Conservation (phyloP, 495 filamentous ascomycete species). For the Venustampulla echinocandica region DNA sequence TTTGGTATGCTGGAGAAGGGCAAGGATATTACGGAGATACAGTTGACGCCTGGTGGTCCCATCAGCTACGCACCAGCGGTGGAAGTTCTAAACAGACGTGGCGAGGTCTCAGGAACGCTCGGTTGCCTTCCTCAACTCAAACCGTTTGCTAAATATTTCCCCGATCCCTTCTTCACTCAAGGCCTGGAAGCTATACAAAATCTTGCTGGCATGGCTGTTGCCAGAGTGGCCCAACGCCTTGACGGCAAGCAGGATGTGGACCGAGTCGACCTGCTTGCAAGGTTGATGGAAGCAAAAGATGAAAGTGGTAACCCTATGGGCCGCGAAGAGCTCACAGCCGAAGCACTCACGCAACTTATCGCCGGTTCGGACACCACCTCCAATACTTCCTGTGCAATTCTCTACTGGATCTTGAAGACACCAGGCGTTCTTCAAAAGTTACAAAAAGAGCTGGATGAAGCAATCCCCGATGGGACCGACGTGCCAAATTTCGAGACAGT, state of each 20-base stretch:
- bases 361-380: slow-evolving; percentile 85
- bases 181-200: slow-evolving; percentile 56
- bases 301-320: slow-evolving; percentile 64
- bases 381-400: slow-evolving; percentile 80
- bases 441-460: slow-evolving; percentile 62
- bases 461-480: slow-evolving; percentile 47
- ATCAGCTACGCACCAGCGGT: slow-evolving; percentile 57
- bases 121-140: slow-evolving; percentile 53
- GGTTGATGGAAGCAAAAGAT: slow-evolving; percentile 82
- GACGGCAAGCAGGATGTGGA: slow-evolving; percentile 50
- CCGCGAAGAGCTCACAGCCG: slow-evolving; percentile 73
- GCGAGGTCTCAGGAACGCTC: slow-evolving; percentile 57
- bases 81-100: slow-evolving; percentile 60
- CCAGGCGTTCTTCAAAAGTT: slow-evolving; percentile 64
- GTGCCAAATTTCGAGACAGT: slow-evolving; percentile 67
- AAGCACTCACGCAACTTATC: slow-evolving; percentile 84
- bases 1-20: slow-evolving; percentile 56
- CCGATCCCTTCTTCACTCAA: slow-evolving; percentile 58
- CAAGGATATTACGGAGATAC: slow-evolving; percentile 48
- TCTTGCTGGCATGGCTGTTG: slow-evolving; percentile 68
- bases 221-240: slow-evolving; percentile 66
- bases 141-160: slow-evolving; percentile 55
- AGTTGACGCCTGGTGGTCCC: slow-evolving; percentile 38
- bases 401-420: slow-evolving; percentile 65
- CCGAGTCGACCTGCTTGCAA: slow-evolving; percentile 72